Percentiles rank a stretch among this genome's conserved stretches.
These are phyloP conservation scores for Aspergillus vadensis DNA, from an alignment of 2,329 filamentous ascomycete species.

Conservation along the genomic window DNA sequence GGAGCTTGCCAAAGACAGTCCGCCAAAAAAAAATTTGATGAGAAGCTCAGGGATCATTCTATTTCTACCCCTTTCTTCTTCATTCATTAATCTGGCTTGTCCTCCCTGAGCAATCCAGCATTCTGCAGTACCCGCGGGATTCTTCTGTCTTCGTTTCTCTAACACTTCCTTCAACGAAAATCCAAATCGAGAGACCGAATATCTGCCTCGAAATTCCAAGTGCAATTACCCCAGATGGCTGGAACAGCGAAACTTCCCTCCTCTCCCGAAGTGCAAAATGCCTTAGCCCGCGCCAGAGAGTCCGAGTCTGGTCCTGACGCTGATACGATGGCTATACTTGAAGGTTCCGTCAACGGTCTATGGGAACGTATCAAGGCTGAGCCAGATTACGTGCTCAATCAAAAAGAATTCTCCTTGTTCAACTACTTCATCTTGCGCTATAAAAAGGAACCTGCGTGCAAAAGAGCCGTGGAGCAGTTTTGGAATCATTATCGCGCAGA, in stretches of 20 bases:
- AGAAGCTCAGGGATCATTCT: conserved; percentile 9
- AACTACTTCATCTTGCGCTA: conserved; percentile 78
- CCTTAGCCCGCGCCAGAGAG: conserved; percentile 75
- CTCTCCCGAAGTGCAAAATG: conserved; percentile 51
- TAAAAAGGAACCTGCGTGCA: conserved; percentile 52
- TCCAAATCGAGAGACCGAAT: too few species aligned
- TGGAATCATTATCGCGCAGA: conserved; percentile 51
- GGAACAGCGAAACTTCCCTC: conserved; percentile 29
- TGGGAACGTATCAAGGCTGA: conserved; percentile 68
- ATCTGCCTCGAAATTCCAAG: conserved; percentile 1
- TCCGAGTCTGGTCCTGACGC: conserved; percentile 62
- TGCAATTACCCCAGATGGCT: conserved; percentile 32
- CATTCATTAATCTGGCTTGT: conserved; percentile 9
- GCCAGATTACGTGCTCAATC: conserved; percentile 72
- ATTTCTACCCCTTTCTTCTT: conserved; percentile 15
- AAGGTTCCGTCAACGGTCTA: conserved; percentile 63
- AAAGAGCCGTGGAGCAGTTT: conserved; percentile 58
- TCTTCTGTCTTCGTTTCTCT: background rate
- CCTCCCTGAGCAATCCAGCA: conserved; percentile 1
- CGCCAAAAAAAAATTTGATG: conserved; percentile 17
- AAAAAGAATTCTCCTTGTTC: conserved; percentile 81
- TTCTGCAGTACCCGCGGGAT: conserved; percentile 11
- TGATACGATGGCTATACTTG: conserved; percentile 65
- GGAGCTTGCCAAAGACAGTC: conserved; percentile 21
- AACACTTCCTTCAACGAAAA: background rate